These are phyloP conservation scores for Fistulinella prunicolor DNA, from an alignment of 768 basidiomycete genomes.

Conservation along the genomic window DNA sequence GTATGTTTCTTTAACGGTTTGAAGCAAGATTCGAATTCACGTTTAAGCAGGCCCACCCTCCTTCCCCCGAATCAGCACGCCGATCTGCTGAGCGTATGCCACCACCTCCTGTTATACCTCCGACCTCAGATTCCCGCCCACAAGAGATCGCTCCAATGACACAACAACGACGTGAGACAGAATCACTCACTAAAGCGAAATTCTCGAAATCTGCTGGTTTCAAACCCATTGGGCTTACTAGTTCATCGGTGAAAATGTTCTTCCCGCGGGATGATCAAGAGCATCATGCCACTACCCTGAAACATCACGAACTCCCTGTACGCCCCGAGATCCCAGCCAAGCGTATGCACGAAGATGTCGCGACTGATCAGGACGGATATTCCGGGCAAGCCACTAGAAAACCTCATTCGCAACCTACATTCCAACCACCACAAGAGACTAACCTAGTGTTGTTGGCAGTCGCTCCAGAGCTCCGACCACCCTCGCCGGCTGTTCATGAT, in stretches of 20 bases:
- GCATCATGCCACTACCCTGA: constrained; percentile 31
- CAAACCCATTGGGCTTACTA: constrained; percentile 59
- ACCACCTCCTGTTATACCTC: constrained; percentile 27
- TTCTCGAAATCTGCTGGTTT: constrained; percentile 49
- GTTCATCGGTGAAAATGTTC: constrained; percentile 65
- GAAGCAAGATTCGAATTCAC: constrained; percentile 6
- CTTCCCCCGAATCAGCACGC: constrained; percentile 24
- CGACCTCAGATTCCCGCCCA: constrained; percentile 12
- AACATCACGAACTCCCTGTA: constrained; percentile 13
- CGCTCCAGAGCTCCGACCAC: constrained; percentile 12
- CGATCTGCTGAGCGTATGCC: constrained; percentile 33
- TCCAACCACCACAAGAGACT: constrained; percentile 9
- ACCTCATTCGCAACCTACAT: neutral
- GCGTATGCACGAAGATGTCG: constrained; percentile 24
- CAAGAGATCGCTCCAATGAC: constrained; percentile 12
- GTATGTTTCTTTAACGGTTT: constrained; percentile 14
- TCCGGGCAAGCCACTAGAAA: constrained; percentile 5
- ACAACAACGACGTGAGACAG: constrained; percentile 17
- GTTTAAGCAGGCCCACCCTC: constrained; percentile 15
- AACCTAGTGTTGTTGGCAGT: constrained; percentile 6
- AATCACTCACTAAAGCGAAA: constrained; percentile 19
- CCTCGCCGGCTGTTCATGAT: constrained; percentile 20
- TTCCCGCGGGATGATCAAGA: constrained; percentile 81
- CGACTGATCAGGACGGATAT: constrained; percentile 20
- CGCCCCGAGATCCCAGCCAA: constrained; percentile 29